Evolutionary conservation across 257 asterid species (phyloP), one percentile per base, ranked within the genome.

Genomic region (Apocynum venetum): DNA sequence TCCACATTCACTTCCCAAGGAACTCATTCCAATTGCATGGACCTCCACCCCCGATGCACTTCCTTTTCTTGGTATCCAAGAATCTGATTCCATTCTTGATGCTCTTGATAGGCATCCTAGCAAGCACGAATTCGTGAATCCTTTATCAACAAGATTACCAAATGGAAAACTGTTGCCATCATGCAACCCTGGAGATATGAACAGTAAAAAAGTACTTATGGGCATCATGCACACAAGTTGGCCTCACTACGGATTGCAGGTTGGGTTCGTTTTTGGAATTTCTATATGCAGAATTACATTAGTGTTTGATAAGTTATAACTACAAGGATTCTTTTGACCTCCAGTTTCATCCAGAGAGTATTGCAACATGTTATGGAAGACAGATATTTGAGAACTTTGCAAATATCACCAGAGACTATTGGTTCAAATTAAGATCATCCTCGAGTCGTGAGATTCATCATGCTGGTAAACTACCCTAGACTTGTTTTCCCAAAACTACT

Each of bases 181-280:
- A 63, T 78, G 86, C 57, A 77, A 80, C 78, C 74, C 87, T 74
- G 75, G 69, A 76, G 91, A 80, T 68, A 75, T 82, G 79, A 84
- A 77, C 74, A 53, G 64, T 60, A 83, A 86, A 78, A 88, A 81
- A 68, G 85, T 96, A 84, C 93, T 96, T 41, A 93, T 96, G 99
- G 99, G 98, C 71, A 84, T 96, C 83, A 93, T 91, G 98, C 99
- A 96, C 84, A 83, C 88, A 49, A 88, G 85, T 78, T 83, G 95
- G 80, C 99, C 99, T 83, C 99, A 96, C 83, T 96, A 89, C 81
- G 98, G 98, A 36, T 79, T 96, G 87, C 99, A 96, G 98, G 99
- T 96, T 76, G 74, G 73, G 20, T 78, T 56, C 76, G 76, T 78
- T 63, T 3, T 36, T 70, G 75, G 49, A 36, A 31, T 53, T 64